Conservation (phyloP, 2,329 filamentous ascomycete genomes). For the Hypoxylon rubiginosum region DNA sequence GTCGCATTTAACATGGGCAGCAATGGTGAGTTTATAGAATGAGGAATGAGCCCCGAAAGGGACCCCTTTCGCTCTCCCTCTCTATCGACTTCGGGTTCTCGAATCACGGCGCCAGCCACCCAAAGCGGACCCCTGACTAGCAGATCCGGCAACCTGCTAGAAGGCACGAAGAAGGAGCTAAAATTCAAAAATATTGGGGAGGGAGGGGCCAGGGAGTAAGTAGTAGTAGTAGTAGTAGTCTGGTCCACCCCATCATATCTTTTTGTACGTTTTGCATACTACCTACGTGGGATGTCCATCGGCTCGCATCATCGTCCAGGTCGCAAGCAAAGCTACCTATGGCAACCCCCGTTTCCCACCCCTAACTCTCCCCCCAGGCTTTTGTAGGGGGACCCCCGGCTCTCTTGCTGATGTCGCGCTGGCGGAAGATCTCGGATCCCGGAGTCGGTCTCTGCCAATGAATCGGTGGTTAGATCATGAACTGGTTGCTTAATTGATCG, state of each 20-base stretch:
- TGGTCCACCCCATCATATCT: slow-evolving; percentile 1
- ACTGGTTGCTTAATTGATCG: slow-evolving; percentile 39
- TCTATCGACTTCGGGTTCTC: slow-evolving; percentile 24
- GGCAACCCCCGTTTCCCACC: neutral
- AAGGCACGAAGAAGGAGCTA: slow-evolving; percentile 41
- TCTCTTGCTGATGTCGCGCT: slow-evolving; percentile 27
- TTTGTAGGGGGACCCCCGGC: neutral
- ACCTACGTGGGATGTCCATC: slow-evolving; percentile 34
- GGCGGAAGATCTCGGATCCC: slow-evolving; percentile 42
- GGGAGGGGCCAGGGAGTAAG: neutral
- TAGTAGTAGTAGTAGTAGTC: neutral
- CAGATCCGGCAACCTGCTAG: slow-evolving; percentile 41
- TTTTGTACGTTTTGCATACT: slow-evolving; percentile 31
- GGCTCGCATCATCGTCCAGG: slow-evolving; percentile 20
- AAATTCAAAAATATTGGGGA: slow-evolving; percentile 22
- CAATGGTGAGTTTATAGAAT: slow-evolving; percentile 36
- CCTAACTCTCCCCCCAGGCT: neutral
- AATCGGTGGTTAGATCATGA: slow-evolving; percentile 31
- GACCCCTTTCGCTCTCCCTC: neutral
- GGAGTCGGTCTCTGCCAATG: slow-evolving; percentile 40
- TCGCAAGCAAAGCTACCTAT: slow-evolving; percentile 7
- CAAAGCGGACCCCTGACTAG: slow-evolving; percentile 37
- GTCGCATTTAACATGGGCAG: slow-evolving; percentile 35
- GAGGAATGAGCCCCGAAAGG: slow-evolving; percentile 37
- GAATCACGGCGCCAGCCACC: slow-evolving; percentile 39